These are phyloP conservation scores for Ascochyta pisi DNA, from an alignment of 2,329 filamentous ascomycete genomes.

Conservation along the genomic window DNA sequence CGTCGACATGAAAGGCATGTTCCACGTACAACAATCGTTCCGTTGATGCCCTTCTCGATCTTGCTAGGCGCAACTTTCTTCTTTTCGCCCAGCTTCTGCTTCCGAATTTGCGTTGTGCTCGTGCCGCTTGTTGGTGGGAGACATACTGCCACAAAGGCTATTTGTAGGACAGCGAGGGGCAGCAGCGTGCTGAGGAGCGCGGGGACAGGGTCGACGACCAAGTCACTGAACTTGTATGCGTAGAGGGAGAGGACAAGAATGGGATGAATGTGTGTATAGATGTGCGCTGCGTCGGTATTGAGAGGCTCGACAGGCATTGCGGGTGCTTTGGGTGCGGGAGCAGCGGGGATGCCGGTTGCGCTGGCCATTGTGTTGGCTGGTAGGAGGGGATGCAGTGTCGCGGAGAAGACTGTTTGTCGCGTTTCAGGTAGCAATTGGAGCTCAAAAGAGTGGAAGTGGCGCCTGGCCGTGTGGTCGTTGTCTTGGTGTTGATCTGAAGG, in stretches of 20 bases:
- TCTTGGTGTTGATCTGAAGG: conserved; percentile 16
- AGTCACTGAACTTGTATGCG: conserved; percentile 66
- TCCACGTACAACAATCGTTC: conserved; percentile 52
- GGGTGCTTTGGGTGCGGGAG: conserved; percentile 28
- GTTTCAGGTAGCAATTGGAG: background rate
- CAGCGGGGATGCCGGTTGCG: conserved; percentile 34
- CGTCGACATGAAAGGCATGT: background rate
- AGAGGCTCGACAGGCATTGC: conserved; percentile 56
- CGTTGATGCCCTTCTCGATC: conserved; percentile 33
- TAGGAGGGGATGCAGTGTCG: background rate
- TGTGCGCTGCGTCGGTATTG: conserved; percentile 55
- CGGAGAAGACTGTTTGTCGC: background rate
- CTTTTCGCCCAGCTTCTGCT: conserved; percentile 57
- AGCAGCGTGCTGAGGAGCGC: conserved; percentile 68
- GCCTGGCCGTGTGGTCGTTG: conserved; percentile 24
- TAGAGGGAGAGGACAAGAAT: conserved; percentile 70
- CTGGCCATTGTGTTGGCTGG: conserved; percentile 30
- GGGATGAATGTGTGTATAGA: conserved; percentile 72
- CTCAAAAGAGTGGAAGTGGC: conserved; percentile 30
- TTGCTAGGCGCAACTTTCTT: conserved; percentile 36
- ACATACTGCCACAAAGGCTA: conserved; percentile 64
- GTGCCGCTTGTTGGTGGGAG: conserved; percentile 60
- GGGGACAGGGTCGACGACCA: conserved; percentile 74
- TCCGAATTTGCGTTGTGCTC: conserved; percentile 52
- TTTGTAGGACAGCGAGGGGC: conserved; percentile 69